A percentile compares a stretch with the other conserved stretches of the same genome.
Evolutionary conservation across 345 rosid species (phyloP).

Genomic region (Linum trigynum): DNA sequence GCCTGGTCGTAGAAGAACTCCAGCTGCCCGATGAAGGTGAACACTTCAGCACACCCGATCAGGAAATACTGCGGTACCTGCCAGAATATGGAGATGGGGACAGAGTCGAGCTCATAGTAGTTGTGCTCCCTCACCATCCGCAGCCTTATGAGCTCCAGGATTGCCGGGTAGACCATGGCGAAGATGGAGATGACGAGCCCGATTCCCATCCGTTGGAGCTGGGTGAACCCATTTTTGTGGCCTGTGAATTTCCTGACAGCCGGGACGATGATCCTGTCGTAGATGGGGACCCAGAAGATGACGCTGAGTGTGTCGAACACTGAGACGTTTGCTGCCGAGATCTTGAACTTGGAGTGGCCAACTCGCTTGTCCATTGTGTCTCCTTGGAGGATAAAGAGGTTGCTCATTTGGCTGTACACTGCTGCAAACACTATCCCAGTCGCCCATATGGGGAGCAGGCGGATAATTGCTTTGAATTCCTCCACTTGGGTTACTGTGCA

Average conservation of each 20-base stretch:
- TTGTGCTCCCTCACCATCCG: not conserved
- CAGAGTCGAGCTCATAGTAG: not conserved
- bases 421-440: constrained; percentile 7
- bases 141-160: not conserved
- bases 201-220: constrained; percentile 9
- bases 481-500: constrained; percentile 10
- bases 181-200: constrained; percentile 7
- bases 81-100: constrained; percentile 14
- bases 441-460: constrained; percentile 7
- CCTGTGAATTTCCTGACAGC: constrained; percentile 1
- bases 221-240: constrained; percentile 9
- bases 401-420: constrained; percentile 10
- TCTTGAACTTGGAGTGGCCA: constrained; percentile 2
- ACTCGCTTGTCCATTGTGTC: not conserved
- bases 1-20: constrained; percentile 14
- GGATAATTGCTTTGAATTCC: constrained; percentile 5
- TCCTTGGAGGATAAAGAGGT: constrained; percentile 8
- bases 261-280: constrained; percentile 6
- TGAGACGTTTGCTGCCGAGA: constrained; percentile 6
- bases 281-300: constrained; percentile 10
- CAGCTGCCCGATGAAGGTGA: constrained; percentile 10
- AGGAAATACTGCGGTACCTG: constrained; percentile 13
- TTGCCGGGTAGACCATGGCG: constrained; percentile 4
- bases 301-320: constrained; percentile 7
- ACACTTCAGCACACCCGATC: constrained; percentile 12